Base-by-base conservation (phyloP, 2,329 filamentous ascomycete genomes). In the Pyrenophora tritici-repentis region DNA sequence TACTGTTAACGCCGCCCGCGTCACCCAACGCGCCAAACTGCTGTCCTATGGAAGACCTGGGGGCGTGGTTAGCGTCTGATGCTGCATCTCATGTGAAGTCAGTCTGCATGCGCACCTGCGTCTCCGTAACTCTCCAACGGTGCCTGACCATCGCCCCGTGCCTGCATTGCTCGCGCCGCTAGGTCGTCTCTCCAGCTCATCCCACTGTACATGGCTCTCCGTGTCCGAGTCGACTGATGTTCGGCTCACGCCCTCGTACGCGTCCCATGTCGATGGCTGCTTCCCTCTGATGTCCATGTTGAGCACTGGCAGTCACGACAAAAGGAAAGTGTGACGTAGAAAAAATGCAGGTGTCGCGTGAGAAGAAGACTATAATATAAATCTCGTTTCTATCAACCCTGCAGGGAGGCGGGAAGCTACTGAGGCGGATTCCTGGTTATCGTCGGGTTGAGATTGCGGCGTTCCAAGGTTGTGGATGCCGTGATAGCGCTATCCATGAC, bases 1-100 rank as follows among this genome's bases (percentile, higher is more conserved):
- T 89, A 73, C 90, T 95, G 78, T 97, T 97, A 55, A 92, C 88
- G 42, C 93, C 93, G 58, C 93, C 94, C 40, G 90, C 87, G 54
- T 96, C 86, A 60, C 89, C 65, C 16, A 79, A 55, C 6, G 79
- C 75, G 39, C 76, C 73, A 47, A 83, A 70, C 42, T 81, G 79
- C 67, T 81, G 75, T 7, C 76, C 75, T 62, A 80, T 74, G 6
- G 78, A 80, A 18, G 79, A 81, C 41, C 73, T 75, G 43, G 14
- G 26, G 13, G 20, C n/a, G 9, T 7, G 20, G 45, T 57, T 46
- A 61, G 57, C 46, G 38, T 13, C 14, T 10, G 18, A 9, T 10
- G 9, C 9, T 14, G 22, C 16, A 14, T 22, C 32, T 34, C 12
- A n/a, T 39, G 16, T 16, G 2, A 9, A 29, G 29, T 20, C 26